A percentile compares a stretch with the other conserved stretches of the same genome.
phyloP scores from a whole-genome alignment of 2,329 filamentous ascomycete genomes.

The Penicillium polonicum region DNA sequence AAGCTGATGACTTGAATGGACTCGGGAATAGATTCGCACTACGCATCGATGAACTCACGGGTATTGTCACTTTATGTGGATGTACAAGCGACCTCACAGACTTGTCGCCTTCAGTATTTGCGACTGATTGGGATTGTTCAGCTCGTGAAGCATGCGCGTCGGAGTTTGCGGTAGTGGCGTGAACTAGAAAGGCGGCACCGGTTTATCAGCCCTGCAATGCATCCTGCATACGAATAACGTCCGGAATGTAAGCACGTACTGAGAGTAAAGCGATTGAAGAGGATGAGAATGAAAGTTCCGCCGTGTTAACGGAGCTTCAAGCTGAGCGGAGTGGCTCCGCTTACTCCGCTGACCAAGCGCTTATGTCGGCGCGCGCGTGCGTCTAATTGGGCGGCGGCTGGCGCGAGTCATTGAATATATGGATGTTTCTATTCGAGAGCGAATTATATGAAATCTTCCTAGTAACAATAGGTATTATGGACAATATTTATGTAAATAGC shows the following conservation, averaged over 20 bases:
- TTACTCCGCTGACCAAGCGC: constrained; percentile 12
- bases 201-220: background rate
- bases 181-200: background rate
- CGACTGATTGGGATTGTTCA: background rate
- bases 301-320: constrained; percentile 3
- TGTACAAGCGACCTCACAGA: background rate
- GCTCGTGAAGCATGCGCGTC: constrained; percentile 1
- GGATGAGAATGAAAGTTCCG: background rate
- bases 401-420: background rate
- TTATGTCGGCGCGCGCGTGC: background rate
- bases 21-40: background rate
- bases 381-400: constrained; percentile 2
- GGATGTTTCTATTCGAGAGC: background rate
- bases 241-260: background rate
- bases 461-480: background rate
- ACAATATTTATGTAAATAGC: background rate
- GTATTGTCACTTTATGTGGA: background rate
- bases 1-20: background rate
- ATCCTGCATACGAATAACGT: too few relatives aligned
- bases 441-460: background rate
- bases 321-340: constrained; percentile 6
- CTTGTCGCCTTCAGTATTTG: background rate
- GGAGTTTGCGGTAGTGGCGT: background rate
- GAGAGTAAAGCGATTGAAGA: background rate
- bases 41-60: background rate